phyloP scores from a whole-genome alignment of 305 asterid genomes.

The Striga hermonthica region DNA sequence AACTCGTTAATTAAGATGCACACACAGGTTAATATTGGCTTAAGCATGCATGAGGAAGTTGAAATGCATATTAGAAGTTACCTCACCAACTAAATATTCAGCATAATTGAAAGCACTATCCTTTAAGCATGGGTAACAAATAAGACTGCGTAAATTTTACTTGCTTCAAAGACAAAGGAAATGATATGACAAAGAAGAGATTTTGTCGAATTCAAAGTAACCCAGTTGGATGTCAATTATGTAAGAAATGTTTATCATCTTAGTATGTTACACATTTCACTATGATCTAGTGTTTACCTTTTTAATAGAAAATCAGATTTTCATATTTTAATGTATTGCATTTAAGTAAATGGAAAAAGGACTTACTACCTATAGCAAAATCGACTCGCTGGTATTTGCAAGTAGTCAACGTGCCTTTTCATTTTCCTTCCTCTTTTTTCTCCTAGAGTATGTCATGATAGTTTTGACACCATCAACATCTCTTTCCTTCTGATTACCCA shows the following conservation, averaged over 20 bases:
- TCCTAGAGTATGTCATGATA: constrained; percentile 35
- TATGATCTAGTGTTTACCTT: neutral
- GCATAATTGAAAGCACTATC: neutral
- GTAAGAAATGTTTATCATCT: constrained; percentile 12
- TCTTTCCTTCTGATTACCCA: constrained; percentile 10
- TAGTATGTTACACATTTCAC: constrained; percentile 22
- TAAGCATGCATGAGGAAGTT: neutral
- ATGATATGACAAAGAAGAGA: constrained; percentile 10
- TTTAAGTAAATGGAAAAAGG: constrained; percentile 24
- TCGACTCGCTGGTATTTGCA: constrained; percentile 15
- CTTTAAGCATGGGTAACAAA: constrained; percentile 1
- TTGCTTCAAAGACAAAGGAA: constrained; percentile 2
- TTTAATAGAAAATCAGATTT: constrained; percentile 9
- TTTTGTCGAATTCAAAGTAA: neutral
- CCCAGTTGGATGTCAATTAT: constrained; percentile 9
- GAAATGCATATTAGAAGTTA: constrained; percentile 9
- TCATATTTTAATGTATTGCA: constrained; percentile 17
- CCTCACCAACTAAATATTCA: constrained; percentile 4
- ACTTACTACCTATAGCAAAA: constrained; percentile 28
- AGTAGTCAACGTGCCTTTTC: constrained; percentile 14
- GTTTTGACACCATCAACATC: constrained; percentile 24
- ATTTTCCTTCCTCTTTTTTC: constrained; percentile 29
- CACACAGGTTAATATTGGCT: neutral
- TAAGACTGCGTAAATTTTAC: neutral
- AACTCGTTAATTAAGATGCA: neutral